Percentiles rank a stretch among this genome's conserved stretches.
phyloP scores from a whole-genome alignment of 192 early-diverging fungal genomes.

The Coemansia interrupta region DNA sequence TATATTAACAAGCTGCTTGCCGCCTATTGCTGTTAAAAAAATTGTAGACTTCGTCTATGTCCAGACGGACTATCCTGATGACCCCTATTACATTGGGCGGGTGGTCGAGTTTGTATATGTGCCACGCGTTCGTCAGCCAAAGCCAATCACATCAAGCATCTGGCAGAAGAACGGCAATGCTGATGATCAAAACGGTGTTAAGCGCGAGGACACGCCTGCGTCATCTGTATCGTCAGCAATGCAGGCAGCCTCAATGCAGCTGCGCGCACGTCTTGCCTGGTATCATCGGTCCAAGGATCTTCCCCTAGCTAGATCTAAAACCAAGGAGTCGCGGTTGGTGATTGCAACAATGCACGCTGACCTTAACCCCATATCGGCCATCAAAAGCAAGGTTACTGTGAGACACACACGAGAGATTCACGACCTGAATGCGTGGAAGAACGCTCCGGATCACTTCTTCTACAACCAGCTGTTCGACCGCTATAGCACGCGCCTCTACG shows the following conservation, averaged over 20 bases:
- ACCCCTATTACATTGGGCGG: constrained; percentile 75
- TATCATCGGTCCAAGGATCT: constrained; percentile 76
- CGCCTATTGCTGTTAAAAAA: not conserved
- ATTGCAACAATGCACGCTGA: constrained; percentile 88
- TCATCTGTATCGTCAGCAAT: constrained; percentile 15
- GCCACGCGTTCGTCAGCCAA: constrained; percentile 50
- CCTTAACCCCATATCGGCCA: constrained; percentile 73
- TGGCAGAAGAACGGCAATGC: not conserved
- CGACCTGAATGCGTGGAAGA: constrained; percentile 41
- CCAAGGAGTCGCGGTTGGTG: constrained; percentile 68
- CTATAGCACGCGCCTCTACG: constrained; percentile 83
- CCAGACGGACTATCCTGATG: constrained; percentile 66
- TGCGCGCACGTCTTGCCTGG: constrained; percentile 61
- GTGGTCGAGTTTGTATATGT: constrained; percentile 70
- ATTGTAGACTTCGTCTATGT: constrained; percentile 73
- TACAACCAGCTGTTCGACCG: constrained; percentile 87
- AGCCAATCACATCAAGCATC: constrained; percentile 22
- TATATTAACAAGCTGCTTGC: not conserved
- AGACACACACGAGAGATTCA: constrained; percentile 54
- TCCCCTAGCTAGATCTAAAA: constrained; percentile 55
- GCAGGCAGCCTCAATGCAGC: constrained; percentile 17
- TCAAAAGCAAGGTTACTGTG: constrained; percentile 77
- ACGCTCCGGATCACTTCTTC: constrained; percentile 71
- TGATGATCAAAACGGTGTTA: not conserved
- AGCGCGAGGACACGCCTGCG: constrained; percentile 20